These are phyloP conservation scores for Beverwykella pulmonaria DNA, from an alignment of 495 filamentous ascomycete genomes.

Conservation along the genomic window DNA sequence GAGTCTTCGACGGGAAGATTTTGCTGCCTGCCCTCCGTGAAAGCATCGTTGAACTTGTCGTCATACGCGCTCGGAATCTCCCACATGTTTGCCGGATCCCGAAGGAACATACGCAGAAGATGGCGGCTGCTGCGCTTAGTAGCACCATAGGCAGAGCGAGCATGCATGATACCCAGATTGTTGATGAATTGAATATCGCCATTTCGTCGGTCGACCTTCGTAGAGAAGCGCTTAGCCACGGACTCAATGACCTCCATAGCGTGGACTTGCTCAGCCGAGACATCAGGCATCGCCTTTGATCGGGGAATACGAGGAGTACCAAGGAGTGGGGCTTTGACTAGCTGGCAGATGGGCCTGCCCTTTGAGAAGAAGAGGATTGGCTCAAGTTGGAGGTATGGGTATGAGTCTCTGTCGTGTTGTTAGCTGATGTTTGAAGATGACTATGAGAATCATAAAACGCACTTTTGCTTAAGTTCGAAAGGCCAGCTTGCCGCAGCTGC, in stretches of 20 bases:
- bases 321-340: slow-evolving; percentile 37
- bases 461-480: slow-evolving; percentile 37
- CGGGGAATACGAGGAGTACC: slow-evolving; percentile 31
- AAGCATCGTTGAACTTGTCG: slow-evolving; percentile 33
- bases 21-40: slow-evolving; percentile 22
- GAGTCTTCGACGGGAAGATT: slow-evolving; percentile 33
- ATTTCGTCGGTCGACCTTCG: slow-evolving; percentile 31
- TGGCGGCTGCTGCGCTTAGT: slow-evolving; percentile 27
- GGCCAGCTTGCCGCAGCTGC: slow-evolving; percentile 33
- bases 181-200: slow-evolving; percentile 40
- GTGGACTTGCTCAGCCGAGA: slow-evolving; percentile 24
- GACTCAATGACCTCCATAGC: slow-evolving; percentile 30
- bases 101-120: slow-evolving; percentile 38
- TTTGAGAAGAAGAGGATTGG: slow-evolving; percentile 33
- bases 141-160: slow-evolving; percentile 32
- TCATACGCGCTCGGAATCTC: slow-evolving; percentile 18
- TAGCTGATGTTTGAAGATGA: neutral
- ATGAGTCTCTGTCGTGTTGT: neutral
- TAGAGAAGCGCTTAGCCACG: slow-evolving; percentile 24
- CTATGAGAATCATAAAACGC: neutral
- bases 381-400: slow-evolving; percentile 29
- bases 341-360: slow-evolving; percentile 34
- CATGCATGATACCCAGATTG: slow-evolving; percentile 40
- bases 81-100: slow-evolving; percentile 35
- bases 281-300: slow-evolving; percentile 16